A percentile compares a stretch with the other conserved stretches of the same genome.
phyloP scores from a whole-genome alignment of 176 grass and related monocot genomes.

The Eleusine indica region DNA sequence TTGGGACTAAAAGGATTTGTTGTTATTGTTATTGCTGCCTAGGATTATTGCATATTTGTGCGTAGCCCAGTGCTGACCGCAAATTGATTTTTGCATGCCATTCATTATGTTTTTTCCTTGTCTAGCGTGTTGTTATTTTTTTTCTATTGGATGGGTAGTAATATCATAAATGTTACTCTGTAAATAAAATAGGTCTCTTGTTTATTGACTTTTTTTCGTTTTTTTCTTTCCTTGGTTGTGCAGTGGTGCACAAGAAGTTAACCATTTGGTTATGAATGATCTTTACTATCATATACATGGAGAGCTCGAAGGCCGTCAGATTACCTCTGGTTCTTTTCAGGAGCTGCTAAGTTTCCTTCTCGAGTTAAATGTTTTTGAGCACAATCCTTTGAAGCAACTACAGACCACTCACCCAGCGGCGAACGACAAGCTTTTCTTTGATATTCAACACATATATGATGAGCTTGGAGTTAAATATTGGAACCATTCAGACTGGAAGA shows the following conservation, averaged over 20 bases:
- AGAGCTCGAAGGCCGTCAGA: constrained; percentile 73
- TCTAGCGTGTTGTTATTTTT: neutral
- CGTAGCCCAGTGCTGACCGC: neutral
- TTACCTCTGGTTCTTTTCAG: constrained; percentile 76
- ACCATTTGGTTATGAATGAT: constrained; percentile 66
- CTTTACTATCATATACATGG: constrained; percentile 74
- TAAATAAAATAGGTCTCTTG: neutral
- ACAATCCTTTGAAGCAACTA: constrained; percentile 37
- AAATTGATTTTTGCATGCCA: neutral
- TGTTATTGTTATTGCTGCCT: neutral
- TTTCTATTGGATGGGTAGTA: neutral
- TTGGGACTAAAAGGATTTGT: neutral
- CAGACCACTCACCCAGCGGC: constrained; percentile 27
- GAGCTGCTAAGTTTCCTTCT: constrained; percentile 78
- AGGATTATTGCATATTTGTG: neutral
- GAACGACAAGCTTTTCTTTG: constrained; percentile 52
- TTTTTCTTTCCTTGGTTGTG: constrained; percentile 13
- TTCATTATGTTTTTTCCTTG: neutral
- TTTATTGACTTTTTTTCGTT: constrained; percentile 12
- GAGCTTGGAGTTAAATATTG: constrained; percentile 76
- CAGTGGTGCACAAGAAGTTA: constrained; percentile 60
- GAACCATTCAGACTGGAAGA: constrained; percentile 67
- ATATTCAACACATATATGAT: constrained; percentile 48
- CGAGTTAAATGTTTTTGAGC: constrained; percentile 72
- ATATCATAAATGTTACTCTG: neutral